Percentiles rank a stretch among this genome's conserved stretches.
Conservation (phyloP, 148 eudicot genomes). For the Polygonum aviculare region DNA sequence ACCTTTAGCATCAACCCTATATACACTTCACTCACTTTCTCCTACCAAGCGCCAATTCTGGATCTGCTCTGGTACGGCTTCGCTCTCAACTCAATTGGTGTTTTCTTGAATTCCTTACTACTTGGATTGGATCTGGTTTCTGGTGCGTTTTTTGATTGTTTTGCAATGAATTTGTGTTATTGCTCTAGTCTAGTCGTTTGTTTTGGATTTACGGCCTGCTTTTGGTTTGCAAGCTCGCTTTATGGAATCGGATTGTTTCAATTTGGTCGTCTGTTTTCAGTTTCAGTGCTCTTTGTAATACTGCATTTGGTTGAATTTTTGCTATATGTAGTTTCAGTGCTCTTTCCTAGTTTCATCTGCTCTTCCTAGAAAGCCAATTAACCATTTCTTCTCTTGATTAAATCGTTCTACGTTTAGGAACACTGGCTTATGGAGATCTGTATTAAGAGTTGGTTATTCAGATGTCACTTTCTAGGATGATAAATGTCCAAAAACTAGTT, state of each 20-base stretch:
- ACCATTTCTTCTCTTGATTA: background rate
- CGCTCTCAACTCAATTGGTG: background rate
- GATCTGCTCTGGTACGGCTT: slow-evolving; percentile 5
- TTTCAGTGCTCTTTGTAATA: background rate
- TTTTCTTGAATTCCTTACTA: background rate
- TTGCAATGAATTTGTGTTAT: background rate
- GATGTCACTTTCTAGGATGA: too few species aligned
- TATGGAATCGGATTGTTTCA: background rate
- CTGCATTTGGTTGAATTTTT: background rate
- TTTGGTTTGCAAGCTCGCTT: background rate
- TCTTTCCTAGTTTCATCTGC: background rate
- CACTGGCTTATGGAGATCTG: too few species aligned
- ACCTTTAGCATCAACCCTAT: background rate
- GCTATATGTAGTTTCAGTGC: background rate
- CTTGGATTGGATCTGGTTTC: slow-evolving; percentile 1
- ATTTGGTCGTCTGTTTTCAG: background rate
- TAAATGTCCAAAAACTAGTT: too few species aligned
- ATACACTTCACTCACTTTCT: background rate
- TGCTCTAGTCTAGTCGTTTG: background rate
- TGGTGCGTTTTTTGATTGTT: background rate
- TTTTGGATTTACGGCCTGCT: background rate
- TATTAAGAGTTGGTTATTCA: too few species aligned
- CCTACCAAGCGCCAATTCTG: background rate
- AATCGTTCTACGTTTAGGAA: too few species aligned
- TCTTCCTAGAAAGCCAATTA: background rate